A percentile compares a stretch with the other conserved stretches of the same genome.
Evolutionary conservation across 176 grass and related monocot genomes (phyloP).

Genomic region (Triticum turgidum): DNA sequence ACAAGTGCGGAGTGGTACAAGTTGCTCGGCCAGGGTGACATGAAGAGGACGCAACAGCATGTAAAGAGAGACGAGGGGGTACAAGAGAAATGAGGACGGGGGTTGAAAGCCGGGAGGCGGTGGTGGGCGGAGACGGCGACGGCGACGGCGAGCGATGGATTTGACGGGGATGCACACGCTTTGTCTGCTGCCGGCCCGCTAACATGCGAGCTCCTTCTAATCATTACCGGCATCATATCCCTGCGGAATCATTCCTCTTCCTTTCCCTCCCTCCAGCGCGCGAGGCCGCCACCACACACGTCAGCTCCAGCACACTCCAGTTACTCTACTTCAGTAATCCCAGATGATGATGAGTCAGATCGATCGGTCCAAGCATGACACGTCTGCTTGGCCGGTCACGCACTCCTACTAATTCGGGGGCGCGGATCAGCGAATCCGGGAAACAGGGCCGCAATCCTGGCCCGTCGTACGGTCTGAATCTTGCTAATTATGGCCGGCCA

Average conservation of each 20-base stretch:
- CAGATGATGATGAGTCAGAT: not conserved
- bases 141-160: slow-evolving; percentile 9
- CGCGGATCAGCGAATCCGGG: slow-evolving; percentile 16
- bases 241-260: not conserved
- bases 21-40: not conserved
- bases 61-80: not conserved
- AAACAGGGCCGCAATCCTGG: slow-evolving; percentile 30
- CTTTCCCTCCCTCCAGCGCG: not conserved
- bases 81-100: not conserved
- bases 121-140: not conserved
- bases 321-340: not conserved
- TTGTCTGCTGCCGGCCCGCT: slow-evolving; percentile 6
- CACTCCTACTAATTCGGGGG: not conserved
- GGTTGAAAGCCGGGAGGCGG: not conserved
- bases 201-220: slow-evolving; percentile 11
- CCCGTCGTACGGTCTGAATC: not conserved
- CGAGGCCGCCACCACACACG: not conserved
- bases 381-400: not conserved
- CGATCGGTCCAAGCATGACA: not conserved
- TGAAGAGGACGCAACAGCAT: not conserved
- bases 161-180: slow-evolving; percentile 38
- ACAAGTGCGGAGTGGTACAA: too few species aligned
- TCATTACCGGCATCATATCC: slow-evolving; percentile 44
- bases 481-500: not conserved
- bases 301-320: not conserved